Percentiles rank a stretch among this genome's conserved stretches.
Conservation (phyloP, 352 stramenopile species). For the Phytophthora pisi region DNA sequence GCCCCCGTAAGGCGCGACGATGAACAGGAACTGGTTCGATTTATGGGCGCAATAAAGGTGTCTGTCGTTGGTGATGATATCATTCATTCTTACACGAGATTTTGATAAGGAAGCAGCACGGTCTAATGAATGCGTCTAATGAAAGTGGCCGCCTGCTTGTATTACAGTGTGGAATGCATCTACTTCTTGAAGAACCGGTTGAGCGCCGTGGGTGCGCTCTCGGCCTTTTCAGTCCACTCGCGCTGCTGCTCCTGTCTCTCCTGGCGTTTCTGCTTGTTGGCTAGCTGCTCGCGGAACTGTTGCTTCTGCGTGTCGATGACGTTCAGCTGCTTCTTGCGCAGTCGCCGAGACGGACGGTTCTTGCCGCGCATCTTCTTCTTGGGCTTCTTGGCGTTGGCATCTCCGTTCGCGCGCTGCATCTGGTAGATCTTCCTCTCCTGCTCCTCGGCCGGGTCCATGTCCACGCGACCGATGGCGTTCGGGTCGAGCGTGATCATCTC, state of each 20-base stretch:
- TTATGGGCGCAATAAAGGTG: constrained; percentile 33
- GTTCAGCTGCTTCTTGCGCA: constrained; percentile 98
- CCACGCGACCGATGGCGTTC: constrained; percentile 92
- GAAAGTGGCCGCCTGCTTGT: constrained; percentile 25
- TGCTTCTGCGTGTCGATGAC: constrained; percentile 96
- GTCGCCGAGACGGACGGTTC: constrained; percentile 96
- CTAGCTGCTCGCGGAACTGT: constrained; percentile 89
- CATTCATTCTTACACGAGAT: background rate
- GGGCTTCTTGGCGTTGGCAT: constrained; percentile 56
- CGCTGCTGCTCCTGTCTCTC: constrained; percentile 75
- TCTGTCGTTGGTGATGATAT: constrained; percentile 20
- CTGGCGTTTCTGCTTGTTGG: constrained; percentile 76
- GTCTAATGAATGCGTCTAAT: constrained; percentile 23
- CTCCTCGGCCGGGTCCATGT: constrained; percentile 89
- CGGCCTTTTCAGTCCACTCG: constrained; percentile 81
- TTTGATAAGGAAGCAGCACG: background rate
- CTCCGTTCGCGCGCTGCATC: constrained; percentile 80
- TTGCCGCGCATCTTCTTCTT: constrained; percentile 98
- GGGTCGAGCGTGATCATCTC: constrained; percentile 99
- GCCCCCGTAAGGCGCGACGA: constrained; percentile 12
- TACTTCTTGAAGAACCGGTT: constrained; percentile 92
- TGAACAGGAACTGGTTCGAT: constrained; percentile 24
- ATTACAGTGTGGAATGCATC: constrained; percentile 38
- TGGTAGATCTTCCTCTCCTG: constrained; percentile 82
- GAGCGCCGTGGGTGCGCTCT: constrained; percentile 76